These are phyloP conservation scores for Geosmithia flava DNA, from an alignment of 2,329 filamentous ascomycete species.

Conservation along the genomic window DNA sequence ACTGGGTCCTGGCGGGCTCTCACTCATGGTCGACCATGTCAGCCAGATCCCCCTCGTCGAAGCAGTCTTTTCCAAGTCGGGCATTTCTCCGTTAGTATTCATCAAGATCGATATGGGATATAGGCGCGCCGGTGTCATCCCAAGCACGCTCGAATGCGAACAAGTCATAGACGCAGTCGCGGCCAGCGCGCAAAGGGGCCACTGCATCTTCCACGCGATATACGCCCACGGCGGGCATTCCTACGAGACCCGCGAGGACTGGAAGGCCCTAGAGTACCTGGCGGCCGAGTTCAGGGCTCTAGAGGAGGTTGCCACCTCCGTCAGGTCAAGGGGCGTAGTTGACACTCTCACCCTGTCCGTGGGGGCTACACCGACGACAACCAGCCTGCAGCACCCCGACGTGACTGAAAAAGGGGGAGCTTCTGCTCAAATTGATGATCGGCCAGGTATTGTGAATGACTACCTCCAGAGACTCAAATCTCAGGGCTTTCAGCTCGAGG, in stretches of 20 bases:
- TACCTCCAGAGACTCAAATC: conserved; percentile 23
- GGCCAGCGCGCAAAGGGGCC: conserved; percentile 18
- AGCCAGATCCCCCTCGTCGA: conserved; percentile 39
- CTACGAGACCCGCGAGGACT: conserved; percentile 46
- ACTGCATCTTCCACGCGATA: conserved; percentile 41
- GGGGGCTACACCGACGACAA: conserved; percentile 64
- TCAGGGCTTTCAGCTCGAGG: conserved; percentile 38
- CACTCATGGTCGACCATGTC: conserved; percentile 56
- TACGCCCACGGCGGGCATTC: conserved; percentile 63
- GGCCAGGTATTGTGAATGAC: conserved; percentile 4
- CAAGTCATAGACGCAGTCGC: conserved; percentile 32
- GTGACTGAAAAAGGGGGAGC: conserved; percentile 16
- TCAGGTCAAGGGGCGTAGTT: conserved; percentile 16
- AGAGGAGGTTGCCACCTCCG: conserved; percentile 27
- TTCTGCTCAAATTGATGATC: conserved; percentile 6
- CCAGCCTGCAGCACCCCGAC: conserved; percentile 45
- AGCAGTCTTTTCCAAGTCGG: conserved; percentile 23
- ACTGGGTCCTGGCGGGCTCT: conserved; percentile 42
- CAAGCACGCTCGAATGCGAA: conserved; percentile 30
- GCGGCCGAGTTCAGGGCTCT: conserved; percentile 46
- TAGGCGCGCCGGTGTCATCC: conserved; percentile 52
- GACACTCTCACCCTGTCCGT: conserved; percentile 45
- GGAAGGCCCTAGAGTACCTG: conserved; percentile 44
- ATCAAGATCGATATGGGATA: conserved; percentile 64
- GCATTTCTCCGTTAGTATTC: conserved; percentile 40